phyloP scores from a whole-genome alignment of 768 basidiomycete genomes.

The Rhodotorula taiwanensis region DNA sequence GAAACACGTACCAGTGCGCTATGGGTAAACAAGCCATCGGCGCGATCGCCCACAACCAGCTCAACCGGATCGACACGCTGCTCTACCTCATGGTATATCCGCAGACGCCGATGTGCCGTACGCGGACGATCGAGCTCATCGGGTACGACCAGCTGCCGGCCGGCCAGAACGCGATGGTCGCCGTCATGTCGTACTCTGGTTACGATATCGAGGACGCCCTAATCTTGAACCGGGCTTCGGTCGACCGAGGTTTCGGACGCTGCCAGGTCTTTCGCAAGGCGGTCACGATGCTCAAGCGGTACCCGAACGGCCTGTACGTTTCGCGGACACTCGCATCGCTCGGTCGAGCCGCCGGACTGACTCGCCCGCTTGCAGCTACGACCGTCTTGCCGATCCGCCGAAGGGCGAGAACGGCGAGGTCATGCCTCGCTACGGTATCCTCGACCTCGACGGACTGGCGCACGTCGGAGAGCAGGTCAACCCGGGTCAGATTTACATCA shows the following conservation, averaged over 20 bases:
- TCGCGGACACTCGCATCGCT: neutral
- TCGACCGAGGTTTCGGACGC: conserved; percentile 94
- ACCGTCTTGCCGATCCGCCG: conserved; percentile 89
- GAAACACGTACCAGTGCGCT: conserved; percentile 98
- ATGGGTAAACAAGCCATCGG: conserved; percentile 99
- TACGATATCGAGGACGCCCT: conserved; percentile 99
- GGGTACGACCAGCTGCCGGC: conserved; percentile 96
- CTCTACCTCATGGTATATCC: conserved; percentile 97
- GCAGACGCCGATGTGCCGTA: conserved; percentile 99
- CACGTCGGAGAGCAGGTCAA: conserved; percentile 91
- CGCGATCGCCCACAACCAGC: conserved; percentile 95
- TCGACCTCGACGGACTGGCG: conserved; percentile 86
- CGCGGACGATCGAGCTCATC: conserved; percentile 92
- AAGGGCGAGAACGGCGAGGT: conserved; percentile 70
- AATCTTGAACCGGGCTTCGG: conserved; percentile 89
- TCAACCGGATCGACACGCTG: conserved; percentile 93
- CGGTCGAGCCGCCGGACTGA: neutral
- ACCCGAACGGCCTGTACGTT: conserved; percentile 92
- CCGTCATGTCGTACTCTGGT: conserved; percentile 98
- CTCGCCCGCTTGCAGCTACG: conserved; percentile 54
- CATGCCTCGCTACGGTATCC: conserved; percentile 78
- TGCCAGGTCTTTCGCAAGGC: conserved; percentile 98
- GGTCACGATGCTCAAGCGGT: conserved; percentile 84
- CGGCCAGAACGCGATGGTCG: conserved; percentile 95
- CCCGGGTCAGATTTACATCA: conserved; percentile 88